Evolutionary conservation across 2,329 filamentous ascomycete species (phyloP), one percentile per base, ranked within the genome.

Genomic region (Hymenoscyphus repandus): DNA sequence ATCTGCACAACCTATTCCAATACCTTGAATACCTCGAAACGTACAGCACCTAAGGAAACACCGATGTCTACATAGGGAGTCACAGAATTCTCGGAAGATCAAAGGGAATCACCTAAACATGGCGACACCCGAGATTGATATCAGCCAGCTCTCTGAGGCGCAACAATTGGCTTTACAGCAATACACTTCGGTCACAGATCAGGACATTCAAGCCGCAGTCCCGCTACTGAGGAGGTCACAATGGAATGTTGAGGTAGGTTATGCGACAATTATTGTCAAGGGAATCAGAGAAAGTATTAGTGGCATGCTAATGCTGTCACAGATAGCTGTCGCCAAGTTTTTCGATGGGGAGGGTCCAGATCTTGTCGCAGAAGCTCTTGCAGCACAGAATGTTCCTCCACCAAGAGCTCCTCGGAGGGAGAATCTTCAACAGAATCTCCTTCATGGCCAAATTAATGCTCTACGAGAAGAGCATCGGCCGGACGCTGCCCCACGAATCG

Each of bases 321-420:
- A 96, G 85, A 96, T 97, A 62, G 92, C 93, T 51, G 92, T 99
- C 57, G 83, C 93, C 58, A 95, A 95, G 66, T 97, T 97, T 79
- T 99, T 96, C 68, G 93, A 99, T 64, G 93, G 93, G 60, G 93
- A 97, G 71, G 86, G 86, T 3, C 80, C 90, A 44, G 89, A 95
- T 66, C 86, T 82, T 11, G 74, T 92, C 15, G 86, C 87, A 51
- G 89, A 93, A 71, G 88, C 88, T 51, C 77, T 84, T 45, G 78
- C 84, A 44, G 76, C 79, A 6, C 76, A 84, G 53, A 72, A 77
- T 47, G 70, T 76, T n/a, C 75, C 82, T 36, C 83, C 85, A 15
- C 80, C 81, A 15, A 75, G 80, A 56, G 72, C 82, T 52, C 72
- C 76, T 12, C 77, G 88, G 57, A 82, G 86, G 58, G 87, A 95